phyloP scores from a whole-genome alignment of 1,284 basidiomycete species.

The Ceratobasidium theobromae region DNA sequence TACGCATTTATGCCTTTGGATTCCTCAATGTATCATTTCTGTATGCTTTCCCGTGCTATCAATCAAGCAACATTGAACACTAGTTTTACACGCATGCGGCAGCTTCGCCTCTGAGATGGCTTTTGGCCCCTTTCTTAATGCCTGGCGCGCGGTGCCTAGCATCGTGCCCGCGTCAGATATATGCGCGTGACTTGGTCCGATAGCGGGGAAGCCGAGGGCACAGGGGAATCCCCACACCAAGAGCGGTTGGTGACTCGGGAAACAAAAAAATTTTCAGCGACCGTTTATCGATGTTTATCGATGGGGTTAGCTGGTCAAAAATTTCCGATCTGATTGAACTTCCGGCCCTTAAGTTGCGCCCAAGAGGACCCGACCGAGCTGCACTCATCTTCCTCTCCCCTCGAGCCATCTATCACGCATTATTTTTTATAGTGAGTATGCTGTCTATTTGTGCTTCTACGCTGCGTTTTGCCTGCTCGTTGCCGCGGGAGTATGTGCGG shows the following conservation, averaged over 20 bases:
- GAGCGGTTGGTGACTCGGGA: slow-evolving; percentile 6
- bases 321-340: slow-evolving; percentile 9
- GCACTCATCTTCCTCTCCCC: slow-evolving; percentile 53
- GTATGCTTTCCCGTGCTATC: slow-evolving; percentile 5
- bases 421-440: slow-evolving; percentile 52
- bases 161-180: background rate
- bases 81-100: background rate
- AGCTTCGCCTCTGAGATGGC: slow-evolving; percentile 1
- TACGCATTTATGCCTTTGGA: slow-evolving; percentile 1
- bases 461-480: background rate
- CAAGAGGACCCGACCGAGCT: slow-evolving; percentile 44
- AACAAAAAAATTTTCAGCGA: slow-evolving; percentile 14
- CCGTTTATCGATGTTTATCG: slow-evolving; percentile 16
- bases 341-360: slow-evolving; percentile 33
- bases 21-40: slow-evolving; percentile 12
- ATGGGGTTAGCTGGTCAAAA: background rate
- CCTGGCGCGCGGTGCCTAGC: background rate
- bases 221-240: slow-evolving; percentile 13
- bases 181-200: slow-evolving; percentile 28
- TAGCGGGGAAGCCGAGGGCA: slow-evolving; percentile 31
- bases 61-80: slow-evolving; percentile 3
- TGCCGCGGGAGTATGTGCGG: slow-evolving; percentile 2
- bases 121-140: background rate
- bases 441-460: slow-evolving; percentile 36
- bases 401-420: slow-evolving; percentile 42